Conservation (phyloP, 345 rosid genomes). For the Populus deltoides region DNA sequence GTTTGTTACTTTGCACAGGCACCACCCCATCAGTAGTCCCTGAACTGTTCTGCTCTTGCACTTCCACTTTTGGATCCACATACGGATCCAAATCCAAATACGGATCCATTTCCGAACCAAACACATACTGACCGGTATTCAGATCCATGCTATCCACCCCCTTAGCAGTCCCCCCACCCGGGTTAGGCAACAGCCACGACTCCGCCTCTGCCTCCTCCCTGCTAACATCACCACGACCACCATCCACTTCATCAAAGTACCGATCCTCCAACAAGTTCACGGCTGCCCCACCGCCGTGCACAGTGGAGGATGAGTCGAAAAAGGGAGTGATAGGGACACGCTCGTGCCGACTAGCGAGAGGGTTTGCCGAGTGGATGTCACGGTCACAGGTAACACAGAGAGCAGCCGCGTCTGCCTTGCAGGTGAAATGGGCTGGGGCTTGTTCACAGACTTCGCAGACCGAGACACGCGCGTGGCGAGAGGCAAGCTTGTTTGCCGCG, state of each 20-base stretch:
- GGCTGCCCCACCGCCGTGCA: slow-evolving; percentile 22
- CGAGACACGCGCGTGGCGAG: slow-evolving; percentile 92
- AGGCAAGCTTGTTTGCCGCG: slow-evolving; percentile 91
- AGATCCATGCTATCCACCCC: slow-evolving; percentile 43
- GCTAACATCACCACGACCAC: slow-evolving; percentile 49
- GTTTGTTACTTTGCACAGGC: slow-evolving; percentile 51
- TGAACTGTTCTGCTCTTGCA: slow-evolving; percentile 70
- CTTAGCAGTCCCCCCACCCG: slow-evolving; percentile 21
- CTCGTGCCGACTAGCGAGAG: slow-evolving; percentile 86
- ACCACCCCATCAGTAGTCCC: slow-evolving; percentile 79
- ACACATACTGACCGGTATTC: slow-evolving; percentile 66
- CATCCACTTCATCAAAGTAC: slow-evolving; percentile 41
- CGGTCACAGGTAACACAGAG: slow-evolving; percentile 93
- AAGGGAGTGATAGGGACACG: slow-evolving; percentile 79
- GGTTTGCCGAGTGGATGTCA: slow-evolving; percentile 96
- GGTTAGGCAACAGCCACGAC: slow-evolving; percentile 76
- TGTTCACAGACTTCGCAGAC: slow-evolving; percentile 98
- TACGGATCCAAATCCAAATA: slow-evolving; percentile 61
- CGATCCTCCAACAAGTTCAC: slow-evolving; percentile 51
- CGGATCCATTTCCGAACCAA: slow-evolving; percentile 64
- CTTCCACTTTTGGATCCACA: slow-evolving; percentile 63
- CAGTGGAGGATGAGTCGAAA: slow-evolving; percentile 51
- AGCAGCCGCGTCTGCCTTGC: slow-evolving; percentile 99
- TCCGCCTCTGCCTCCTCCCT: slow-evolving; percentile 86
- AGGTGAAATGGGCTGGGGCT: slow-evolving; percentile 93